Base-by-base conservation (phyloP, 805 yeast species). In the Wickerhamiella qilinensis region DNA sequence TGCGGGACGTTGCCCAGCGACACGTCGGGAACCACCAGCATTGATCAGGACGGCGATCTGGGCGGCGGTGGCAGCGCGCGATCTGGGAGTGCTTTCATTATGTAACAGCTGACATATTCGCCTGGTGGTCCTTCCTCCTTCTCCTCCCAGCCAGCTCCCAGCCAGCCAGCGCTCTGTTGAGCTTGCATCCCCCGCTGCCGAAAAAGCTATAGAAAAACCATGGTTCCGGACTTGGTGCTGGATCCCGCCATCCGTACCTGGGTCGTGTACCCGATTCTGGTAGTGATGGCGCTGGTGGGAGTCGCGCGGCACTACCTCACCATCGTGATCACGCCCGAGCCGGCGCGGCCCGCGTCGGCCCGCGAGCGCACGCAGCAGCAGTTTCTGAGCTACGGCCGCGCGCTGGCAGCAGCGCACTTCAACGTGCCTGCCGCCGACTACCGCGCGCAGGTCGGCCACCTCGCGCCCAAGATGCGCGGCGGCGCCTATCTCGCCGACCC, bases 1-100 rank as follows among this genome's bases (percentile, higher is more conserved):
- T 91, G 98, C 0, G 97, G 93, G 3, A 85, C 78, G 50, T 88
- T 91, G 6, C 94, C 97, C 4, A 82, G 69, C 3, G 95, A 74
- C 0, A 91, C 79, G 0, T 85, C 59, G 0, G 97, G 97, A 1
- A 91, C 31, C 1, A 88, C 52, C 19, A 63, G 50, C 38, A 57
- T 50, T 7, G n/a, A n/a, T n/a, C n/a, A n/a, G n/a, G 27, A 8
- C 12, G 27, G 27, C 8, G 27, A 22, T 22, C 27, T 8, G 27
- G 12, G 12, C 27, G 19, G n/a, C 2, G n/a, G n/a, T n/a, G n/a
- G n/a, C n/a, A n/a, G n/a, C n/a, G n/a, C n/a, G n/a, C n/a, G n/a
- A n/a, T n/a, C n/a, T n/a, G n/a, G n/a, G n/a, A n/a, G n/a, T n/a
- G n/a, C n/a, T n/a, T n/a, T n/a, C n/a, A n/a, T n/a, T n/a, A n/a